Base-by-base conservation (phyloP, 31 red algal genomes). In the Odonthalia washingtoniensis region DNA sequence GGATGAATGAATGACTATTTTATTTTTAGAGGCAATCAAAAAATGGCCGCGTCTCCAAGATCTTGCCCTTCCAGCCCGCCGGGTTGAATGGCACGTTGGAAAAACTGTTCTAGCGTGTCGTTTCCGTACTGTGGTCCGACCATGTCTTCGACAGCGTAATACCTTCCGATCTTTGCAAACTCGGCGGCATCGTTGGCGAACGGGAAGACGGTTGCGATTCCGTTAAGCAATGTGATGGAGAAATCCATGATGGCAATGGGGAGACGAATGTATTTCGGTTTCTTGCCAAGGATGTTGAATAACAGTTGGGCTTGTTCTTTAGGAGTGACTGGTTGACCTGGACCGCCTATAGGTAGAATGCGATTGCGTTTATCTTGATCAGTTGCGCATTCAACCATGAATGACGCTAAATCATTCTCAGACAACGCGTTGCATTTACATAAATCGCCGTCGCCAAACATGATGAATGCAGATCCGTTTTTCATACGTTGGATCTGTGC, bases 81-180 rank as follows among this genome's bases (percentile, higher is more conserved):
- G 3, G 91, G 83, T 16, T 60, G 9, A 24, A 87, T 62, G 0
- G 86, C 91, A 35, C 62, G 33, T 49, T 24, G 28, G 74, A 95
- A 95, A 72, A 95, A 95, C 33, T 45, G n/a, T 61, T 95, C 92
- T 42, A 95, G 60, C 5, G 87, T 90, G 36, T 95, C 92, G 6
- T 85, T 44, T 1, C 92, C 92, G 32, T 53, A 95, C 4, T 40
- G 42, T 41, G 85, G 86, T 1, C 42, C 92, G 21, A 95, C 82
- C 93, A 95, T 95, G 89, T 95, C 93, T 65, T 95, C 88, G 12
- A 87, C 86, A 5, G 93, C 93, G 52, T 95, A 95, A 68, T 95
- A 95, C 43, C 46, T 68, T 26, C 94, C 94, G 77, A 95, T 95
- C 52, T 53, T 73, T 21, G 73, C 94, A 83, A 89, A 91, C 65